Base-by-base conservation (phyloP, 495 filamentous ascomycete species). In the Aspergillus sclerotiicarbonarius region DNA sequence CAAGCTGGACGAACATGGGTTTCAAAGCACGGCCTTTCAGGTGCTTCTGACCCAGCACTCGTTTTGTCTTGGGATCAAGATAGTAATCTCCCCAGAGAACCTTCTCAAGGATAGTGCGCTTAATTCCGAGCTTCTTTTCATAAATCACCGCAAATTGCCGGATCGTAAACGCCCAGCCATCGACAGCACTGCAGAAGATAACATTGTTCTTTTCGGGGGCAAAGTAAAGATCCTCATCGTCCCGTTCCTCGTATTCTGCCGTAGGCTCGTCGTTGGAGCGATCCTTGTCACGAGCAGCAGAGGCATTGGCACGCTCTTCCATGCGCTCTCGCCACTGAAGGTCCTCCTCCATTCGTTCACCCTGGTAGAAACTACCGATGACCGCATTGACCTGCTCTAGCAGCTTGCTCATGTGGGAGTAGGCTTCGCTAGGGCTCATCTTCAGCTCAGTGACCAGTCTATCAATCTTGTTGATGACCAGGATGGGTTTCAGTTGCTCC, bases 401-500 rank as follows among this genome's bases (percentile, higher is more conserved):
- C 18, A 97, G 80, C 67, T 92, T 92, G 67, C 80, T 89, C n/a
- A 99, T 74, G 70, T 97, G 93, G 25, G 85, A 85, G 63, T 91
- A 95, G 12, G 94, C 95, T 73, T 99, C 94, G 13, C 73, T 76
- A 6, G 95, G 89, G 29, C 84, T 96, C 87, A 99, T 91, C 68
- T 91, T 91, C 46, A 96, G 78, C 76, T 99, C 94, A 0, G 90
- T 94, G 31, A 99, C 80, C 31, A 99, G 80, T 21, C 94, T 84
- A 69, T 99, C 94, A 72, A 99, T 93, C 72, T 99, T 99, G 77
- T 99, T 99, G 69, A 99, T 92, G 37, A 97, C 89, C 33, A 99
- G 77, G 32, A 99, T 81, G 0, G 94, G 95, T 73, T 92, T 95
- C 64, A 99, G 80, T 65, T 96, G 90, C 76, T 99, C 95, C 32